Evolutionary conservation across 139 green algal genomes (phyloP).

Genomic region (Pleodorina starrii): DNA sequence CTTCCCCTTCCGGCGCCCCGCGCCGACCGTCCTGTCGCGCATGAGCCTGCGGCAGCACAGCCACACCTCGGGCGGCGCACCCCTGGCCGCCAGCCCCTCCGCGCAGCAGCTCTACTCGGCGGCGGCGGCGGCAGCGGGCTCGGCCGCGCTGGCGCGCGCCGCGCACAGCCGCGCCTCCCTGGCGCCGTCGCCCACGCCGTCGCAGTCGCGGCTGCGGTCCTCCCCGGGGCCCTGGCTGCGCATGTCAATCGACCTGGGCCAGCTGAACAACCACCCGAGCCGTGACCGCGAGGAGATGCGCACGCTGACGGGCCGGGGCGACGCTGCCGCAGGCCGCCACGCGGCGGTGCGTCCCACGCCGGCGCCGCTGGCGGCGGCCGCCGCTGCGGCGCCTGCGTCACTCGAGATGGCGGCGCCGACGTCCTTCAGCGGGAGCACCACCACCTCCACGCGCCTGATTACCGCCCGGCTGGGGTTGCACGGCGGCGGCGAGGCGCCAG

Average conservation of each 20-base stretch:
- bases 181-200: not conserved
- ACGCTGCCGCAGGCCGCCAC: not conserved
- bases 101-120: not conserved
- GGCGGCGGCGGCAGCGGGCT: too few relatives aligned
- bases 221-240: not conserved
- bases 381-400: not conserved
- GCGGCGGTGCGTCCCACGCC: not conserved
- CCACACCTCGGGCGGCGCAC: not conserved
- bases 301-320: not conserved
- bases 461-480: too few relatives aligned
- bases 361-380: not conserved
- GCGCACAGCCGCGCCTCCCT: not conserved
- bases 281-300: not conserved
- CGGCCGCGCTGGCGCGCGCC: not conserved
- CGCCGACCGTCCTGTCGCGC: not conserved
- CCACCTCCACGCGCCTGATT: too few relatives aligned
- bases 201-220: not conserved
- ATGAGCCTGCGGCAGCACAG: conserved; percentile 2
- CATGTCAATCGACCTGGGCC: not conserved
- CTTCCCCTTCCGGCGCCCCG: conserved; percentile 30
- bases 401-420: not conserved
- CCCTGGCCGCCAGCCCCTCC: not conserved
- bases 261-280: not conserved
- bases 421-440: not conserved
- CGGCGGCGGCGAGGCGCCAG: too few relatives aligned